Base-by-base conservation (phyloP, 257 asterid species). In the Salvia hispanica region DNA sequence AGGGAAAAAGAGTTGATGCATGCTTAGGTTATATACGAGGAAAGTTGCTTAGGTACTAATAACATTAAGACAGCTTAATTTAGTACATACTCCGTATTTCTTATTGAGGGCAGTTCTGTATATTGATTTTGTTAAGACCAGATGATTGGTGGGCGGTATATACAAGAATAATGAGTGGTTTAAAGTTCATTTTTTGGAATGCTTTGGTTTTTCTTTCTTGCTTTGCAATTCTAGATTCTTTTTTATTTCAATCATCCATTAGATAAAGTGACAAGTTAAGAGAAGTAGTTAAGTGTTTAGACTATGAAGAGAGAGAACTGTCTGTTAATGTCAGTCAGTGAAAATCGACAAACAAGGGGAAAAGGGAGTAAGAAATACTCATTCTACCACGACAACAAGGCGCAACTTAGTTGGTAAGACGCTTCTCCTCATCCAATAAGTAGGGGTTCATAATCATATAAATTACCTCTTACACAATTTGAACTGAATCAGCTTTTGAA, bases 21-120 rank as follows among this genome's bases (percentile, higher is more conserved):
- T 71, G 82, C 69, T 77, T 61, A 78, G 39, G 39, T 34, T n/a
- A 15, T 7, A 14, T 60, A 72, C 70, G 67, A 65, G 62, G 43
- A 33, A 69, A 48, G 9, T 64, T 63, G 31, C 46, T 61, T 76
- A 76, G 70, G 48, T 50, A 40, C 50, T 64, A 16, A 34, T 58
- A 33, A 80, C 85, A 66, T 69, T 51, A 0, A 5, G 36, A 53
- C 43, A 39, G 9, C 43, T 39, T 39, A 9, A 21, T 52, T 51
- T 51, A 18, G 58, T 9, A 31, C 3, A 25, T 15, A n/a, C n/a
- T n/a, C n/a, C n/a, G n/a, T n/a, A 52, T 52, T 75, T 62, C 73
- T 79, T 81, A 73, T 77, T 76, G 82, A 75, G 72, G 82, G 70
- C 79, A 85, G 88, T 83, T 81, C 79, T 87, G 88, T 83, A 83